Percentiles rank a stretch among this genome's conserved stretches.
phyloP scores from a whole-genome alignment of 2,329 filamentous ascomycete species.

The Orbilia javanica region DNA sequence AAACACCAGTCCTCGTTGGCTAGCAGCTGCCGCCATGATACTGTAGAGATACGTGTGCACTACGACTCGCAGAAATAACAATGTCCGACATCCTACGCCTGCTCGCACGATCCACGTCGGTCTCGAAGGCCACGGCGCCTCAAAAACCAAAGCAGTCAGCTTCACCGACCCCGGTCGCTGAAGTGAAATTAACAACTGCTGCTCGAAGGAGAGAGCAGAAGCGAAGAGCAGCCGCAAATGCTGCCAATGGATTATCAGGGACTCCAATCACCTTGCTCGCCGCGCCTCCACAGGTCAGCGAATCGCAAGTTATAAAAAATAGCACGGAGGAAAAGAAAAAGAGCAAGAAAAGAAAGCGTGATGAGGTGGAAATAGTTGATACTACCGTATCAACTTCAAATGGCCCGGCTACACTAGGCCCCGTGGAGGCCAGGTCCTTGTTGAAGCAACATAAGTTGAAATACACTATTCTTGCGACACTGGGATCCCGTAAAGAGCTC shows the following conservation, averaged over 20 bases:
- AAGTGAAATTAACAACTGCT: slow-evolving; percentile 19
- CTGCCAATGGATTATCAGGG: background rate
- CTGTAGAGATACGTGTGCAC: too few relatives aligned
- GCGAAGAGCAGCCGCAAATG: slow-evolving; percentile 32
- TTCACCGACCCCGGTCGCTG: slow-evolving; percentile 9
- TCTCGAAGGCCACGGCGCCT: slow-evolving; percentile 58
- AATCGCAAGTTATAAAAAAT: background rate
- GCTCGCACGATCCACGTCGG: slow-evolving; percentile 60
- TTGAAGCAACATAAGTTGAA: slow-evolving; percentile 86
- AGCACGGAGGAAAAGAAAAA: slow-evolving; percentile 26
- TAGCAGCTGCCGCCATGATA: too few relatives aligned
- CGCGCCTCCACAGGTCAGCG: background rate
- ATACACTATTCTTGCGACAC: slow-evolving; percentile 78
- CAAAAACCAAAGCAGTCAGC: slow-evolving; percentile 40
- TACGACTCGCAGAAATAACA: too few relatives aligned
- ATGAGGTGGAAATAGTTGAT: slow-evolving; percentile 58
- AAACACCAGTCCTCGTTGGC: too few relatives aligned
- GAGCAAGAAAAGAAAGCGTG: slow-evolving; percentile 34
- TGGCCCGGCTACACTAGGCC: slow-evolving; percentile 66
- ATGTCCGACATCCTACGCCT: slow-evolving; percentile 62
- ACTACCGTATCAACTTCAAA: slow-evolving; percentile 63
- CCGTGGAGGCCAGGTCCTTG: slow-evolving; percentile 74
- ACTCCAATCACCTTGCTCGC: background rate
- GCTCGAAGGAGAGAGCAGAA: slow-evolving; percentile 42
- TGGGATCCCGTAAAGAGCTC: background rate